Base-by-base conservation (phyloP, 192 early-diverging fungal species). In the Podila minutissima region DNA sequence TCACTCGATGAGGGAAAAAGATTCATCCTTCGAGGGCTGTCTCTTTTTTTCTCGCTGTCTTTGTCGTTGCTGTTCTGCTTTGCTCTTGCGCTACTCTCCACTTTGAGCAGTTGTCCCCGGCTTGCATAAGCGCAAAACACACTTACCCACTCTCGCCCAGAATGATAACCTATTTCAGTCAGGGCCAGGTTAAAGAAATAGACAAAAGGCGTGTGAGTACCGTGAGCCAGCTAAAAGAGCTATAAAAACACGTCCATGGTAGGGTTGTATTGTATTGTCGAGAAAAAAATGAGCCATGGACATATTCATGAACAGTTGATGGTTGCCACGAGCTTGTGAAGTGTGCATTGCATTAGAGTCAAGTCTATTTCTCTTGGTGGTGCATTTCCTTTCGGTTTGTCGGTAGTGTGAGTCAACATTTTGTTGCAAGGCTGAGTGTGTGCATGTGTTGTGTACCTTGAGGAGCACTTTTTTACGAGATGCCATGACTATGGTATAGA, bases 121-220 rank as follows among this genome's bases (percentile, higher is more conserved):
- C 41, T 46, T 46, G 41, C 41, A 46, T 46, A 46, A 46, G 38
- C 38, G 12, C 38, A 41, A 12, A 46, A 46, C 55, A 32, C 31
- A 75, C 87, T 74, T 91, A 93, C 91, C 94, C 95, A 72, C 92
- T 90, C 84, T 95, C 93, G 41, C 94, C 94, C 1, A 95, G 83
- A 83, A 95, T 95, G 76, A 95, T 94, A 64, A 94, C 93, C 88
- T 94, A 76, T 46, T 46, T 46, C 41, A 46, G 38, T 11, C 41
- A 46, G 41, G 15, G 41, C 41, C 38, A 60, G 49, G 37, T 8
- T 37, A 46, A 46, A 13, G 9, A 49, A 48, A 58, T 48, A 55
- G 15, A 37, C 1, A 61, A 26, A 61, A 65, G 1, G 15, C 15
- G 41, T 46, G 3, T 46, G 41, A 46, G 41, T 46, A 46, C 41